Evolutionary conservation across 2,329 filamentous ascomycete genomes (phyloP).

Genomic region (Chaetomium globosum): DNA sequence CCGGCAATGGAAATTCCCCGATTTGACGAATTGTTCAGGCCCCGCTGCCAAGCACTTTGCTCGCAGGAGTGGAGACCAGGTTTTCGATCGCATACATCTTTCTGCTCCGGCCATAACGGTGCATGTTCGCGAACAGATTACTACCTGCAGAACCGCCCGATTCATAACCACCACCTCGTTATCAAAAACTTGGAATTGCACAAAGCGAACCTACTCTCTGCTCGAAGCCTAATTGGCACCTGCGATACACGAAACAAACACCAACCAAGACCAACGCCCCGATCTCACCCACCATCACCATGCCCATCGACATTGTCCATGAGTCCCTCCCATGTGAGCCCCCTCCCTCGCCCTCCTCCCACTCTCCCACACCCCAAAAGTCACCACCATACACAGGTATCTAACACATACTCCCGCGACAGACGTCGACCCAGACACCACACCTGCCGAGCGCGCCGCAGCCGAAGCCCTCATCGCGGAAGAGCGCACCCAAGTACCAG

Average conservation of each 20-base stretch:
- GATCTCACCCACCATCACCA: conserved; percentile 42
- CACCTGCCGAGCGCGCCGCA: conserved; percentile 61
- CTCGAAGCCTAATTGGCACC: neutral
- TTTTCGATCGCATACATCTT: conserved; percentile 21
- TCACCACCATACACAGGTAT: conserved; percentile 20
- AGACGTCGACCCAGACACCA: conserved; percentile 82
- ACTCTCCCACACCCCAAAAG: neutral
- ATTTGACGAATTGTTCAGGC: conserved; percentile 9
- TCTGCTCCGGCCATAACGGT: conserved; percentile 11
- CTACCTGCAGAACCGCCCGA: neutral
- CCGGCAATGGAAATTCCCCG: conserved; percentile 24
- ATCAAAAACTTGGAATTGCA: neutral
- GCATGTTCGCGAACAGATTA: neutral
- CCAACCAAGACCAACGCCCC: neutral
- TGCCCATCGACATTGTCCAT: conserved; percentile 71
- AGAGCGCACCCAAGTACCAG: conserved; percentile 56
- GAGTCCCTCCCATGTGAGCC: conserved; percentile 78
- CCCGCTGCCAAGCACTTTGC: conserved; percentile 24
- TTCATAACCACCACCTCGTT: neutral
- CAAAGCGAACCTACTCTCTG: neutral
- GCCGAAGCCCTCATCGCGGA: conserved; percentile 70
- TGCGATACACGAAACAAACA: neutral
- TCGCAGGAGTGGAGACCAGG: conserved; percentile 20
- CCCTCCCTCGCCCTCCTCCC: conserved; percentile 23
- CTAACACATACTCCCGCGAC: conserved; percentile 31